Percentiles rank a stretch among this genome's conserved stretches.
These are phyloP conservation scores for Rhododendron griersonianum DNA, from an alignment of 148 eudicot genomes.

Conservation along the genomic window DNA sequence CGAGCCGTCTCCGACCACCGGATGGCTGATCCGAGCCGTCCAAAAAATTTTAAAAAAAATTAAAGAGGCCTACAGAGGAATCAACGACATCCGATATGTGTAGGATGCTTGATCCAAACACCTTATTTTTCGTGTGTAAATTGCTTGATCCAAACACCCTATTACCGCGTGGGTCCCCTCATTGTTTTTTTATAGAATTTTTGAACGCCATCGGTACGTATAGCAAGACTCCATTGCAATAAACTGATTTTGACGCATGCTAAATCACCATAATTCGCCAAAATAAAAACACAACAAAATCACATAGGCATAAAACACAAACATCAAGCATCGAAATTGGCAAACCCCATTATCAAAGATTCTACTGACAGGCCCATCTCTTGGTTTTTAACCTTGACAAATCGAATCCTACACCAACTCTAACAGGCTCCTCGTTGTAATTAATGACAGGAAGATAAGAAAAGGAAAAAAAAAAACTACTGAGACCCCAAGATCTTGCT, in stretches of 20 bases:
- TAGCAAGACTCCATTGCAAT: not conserved
- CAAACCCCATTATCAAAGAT: not conserved
- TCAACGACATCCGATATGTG: too few species aligned
- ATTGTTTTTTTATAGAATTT: too few species aligned
- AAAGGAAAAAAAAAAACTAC: not conserved
- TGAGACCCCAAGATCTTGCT: not conserved
- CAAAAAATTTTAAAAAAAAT: too few species aligned
- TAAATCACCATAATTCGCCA: not conserved
- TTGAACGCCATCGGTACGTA: too few species aligned
- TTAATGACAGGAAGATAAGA: not conserved
- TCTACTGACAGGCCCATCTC: not conserved
- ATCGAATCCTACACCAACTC: not conserved
- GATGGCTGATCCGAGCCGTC: too few species aligned
- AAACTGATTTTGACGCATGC: not conserved
- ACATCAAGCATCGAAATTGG: not conserved
- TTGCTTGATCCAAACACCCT: too few species aligned
- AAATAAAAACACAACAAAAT: not conserved
- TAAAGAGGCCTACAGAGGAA: too few species aligned
- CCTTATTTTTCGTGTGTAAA: too few species aligned
- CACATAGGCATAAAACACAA: not conserved
- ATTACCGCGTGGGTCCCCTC: too few species aligned
- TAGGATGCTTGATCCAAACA: too few species aligned
- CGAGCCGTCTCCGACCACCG: too few species aligned
- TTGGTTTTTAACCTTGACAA: not conserved
- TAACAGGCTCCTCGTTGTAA: constrained; percentile 9